Evolutionary conservation across 768 basidiomycete species (phyloP).

Genomic region (Phaeolepiota aurea): DNA sequence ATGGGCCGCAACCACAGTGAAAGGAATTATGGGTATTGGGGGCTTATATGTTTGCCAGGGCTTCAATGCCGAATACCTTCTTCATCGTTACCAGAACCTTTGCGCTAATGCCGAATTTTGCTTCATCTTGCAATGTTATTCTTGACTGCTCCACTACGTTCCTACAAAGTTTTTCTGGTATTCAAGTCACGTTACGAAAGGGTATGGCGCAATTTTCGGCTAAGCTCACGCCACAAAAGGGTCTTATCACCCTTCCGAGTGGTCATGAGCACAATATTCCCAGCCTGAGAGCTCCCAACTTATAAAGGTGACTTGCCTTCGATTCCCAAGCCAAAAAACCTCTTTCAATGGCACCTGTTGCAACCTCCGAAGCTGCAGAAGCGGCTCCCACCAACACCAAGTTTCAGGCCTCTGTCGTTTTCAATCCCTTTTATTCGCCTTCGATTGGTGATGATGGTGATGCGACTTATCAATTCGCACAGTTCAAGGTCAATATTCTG

Average conservation of each 20-base stretch:
- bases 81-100: no score
- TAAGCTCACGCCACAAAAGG: constrained; percentile 13
- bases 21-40: no score
- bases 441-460: constrained; percentile 42
- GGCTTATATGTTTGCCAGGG: no score
- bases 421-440: constrained; percentile 69
- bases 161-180: background rate
- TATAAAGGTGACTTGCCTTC: background rate
- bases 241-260: background rate
- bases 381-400: constrained; percentile 8
- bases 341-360: constrained; percentile 36
- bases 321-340: constrained; percentile 11
- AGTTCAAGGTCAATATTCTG: constrained; percentile 44
- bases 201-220: constrained; percentile 12
- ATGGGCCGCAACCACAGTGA: no score
- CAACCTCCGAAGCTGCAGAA: constrained; percentile 25
- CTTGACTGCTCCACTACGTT: background rate
- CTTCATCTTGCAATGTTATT: background rate
- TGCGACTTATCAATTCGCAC: constrained; percentile 40
- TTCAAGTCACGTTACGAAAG: constrained; percentile 9
- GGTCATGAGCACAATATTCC: background rate
- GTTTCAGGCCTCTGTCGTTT: constrained; percentile 14
- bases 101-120: no score
- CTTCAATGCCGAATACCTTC: no score
- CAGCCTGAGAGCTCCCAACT: background rate